Base-by-base conservation (phyloP, 352 stramenopile species). In the Pythium chondricola region DNA sequence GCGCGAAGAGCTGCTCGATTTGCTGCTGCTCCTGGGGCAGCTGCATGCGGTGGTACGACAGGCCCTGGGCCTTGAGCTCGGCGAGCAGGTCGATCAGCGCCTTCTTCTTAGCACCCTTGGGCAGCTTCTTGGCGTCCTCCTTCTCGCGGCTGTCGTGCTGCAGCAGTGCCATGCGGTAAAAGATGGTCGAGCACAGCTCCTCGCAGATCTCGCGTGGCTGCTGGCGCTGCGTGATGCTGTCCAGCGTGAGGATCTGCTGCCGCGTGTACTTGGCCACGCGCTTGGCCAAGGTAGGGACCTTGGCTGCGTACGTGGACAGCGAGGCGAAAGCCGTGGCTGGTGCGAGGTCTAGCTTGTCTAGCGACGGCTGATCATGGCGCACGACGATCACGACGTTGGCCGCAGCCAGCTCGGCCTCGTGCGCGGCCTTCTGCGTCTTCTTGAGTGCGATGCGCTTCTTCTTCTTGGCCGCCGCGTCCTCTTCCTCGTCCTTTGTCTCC, bases 91-190 rank as follows among this genome's bases (percentile, higher is more conserved):
- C 96, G 21, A 98, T 83, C 5, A 99, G 64, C 14, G 96, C 96
- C 50, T 97, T 88, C 73, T 98, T 96, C 69, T 99, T 99, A 21
- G 97, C 92, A 39, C 87, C 89, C 69, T 98, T 97, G 0, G 92
- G 92, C 16, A 88, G 61, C 26, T 93, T 96, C 21, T 33, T 33
- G 29, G 67, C 68, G 14, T 63, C 58, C 43, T 95, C 75, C 48
- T 91, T 82, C 0, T 83, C 63, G 31, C 83, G 86, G 25, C 69
- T 48, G 18, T 72, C 60, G 32, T 68, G 54, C 30, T 71, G 65
- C 14, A 97, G 63, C 11, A 66, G 53, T 16, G 88, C 65, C 61
- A 99, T 98, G n/a, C 96, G 83, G 32, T 93, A 92, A 59, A 99
- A 98, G 46, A 99, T 96, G 22, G 88, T 81, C 50, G 95, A 80